These are phyloP conservation scores for Fusarium devonianum DNA, from an alignment of 2,329 filamentous ascomycete genomes.

Conservation along the genomic window DNA sequence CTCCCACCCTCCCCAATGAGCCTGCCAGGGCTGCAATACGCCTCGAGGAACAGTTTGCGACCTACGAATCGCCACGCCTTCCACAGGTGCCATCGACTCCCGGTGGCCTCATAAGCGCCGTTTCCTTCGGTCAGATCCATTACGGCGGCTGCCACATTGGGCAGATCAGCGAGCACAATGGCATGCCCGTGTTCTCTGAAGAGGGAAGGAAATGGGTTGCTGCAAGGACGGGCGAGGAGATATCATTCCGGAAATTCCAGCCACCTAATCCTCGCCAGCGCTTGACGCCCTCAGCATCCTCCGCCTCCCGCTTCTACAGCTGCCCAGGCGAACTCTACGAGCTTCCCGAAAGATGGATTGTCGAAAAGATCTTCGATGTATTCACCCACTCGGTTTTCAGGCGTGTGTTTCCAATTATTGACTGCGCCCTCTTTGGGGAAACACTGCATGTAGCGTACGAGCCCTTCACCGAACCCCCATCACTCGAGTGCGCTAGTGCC, in stretches of 20 bases:
- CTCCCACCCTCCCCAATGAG: neutral
- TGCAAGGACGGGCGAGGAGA: conserved; percentile 27
- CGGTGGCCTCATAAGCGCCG: conserved; percentile 7
- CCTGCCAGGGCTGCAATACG: neutral
- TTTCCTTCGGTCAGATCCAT: conserved; percentile 37
- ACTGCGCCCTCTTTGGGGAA: conserved; percentile 54
- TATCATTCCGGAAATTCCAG: conserved; percentile 1
- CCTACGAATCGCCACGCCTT: conserved; percentile 5
- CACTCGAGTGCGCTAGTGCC: conserved; percentile 45
- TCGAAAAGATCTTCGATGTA: conserved; percentile 36
- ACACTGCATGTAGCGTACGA: conserved; percentile 56
- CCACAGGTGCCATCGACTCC: conserved; percentile 6
- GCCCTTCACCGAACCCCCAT: conserved; percentile 16
- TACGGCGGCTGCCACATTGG: conserved; percentile 35
- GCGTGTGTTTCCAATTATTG: conserved; percentile 58
- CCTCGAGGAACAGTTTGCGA: conserved; percentile 12
- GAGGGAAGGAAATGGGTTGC: conserved; percentile 34
- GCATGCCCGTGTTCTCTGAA: conserved; percentile 32
- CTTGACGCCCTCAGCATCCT: neutral
- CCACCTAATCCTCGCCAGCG: neutral
- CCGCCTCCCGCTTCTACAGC: conserved; percentile 1
- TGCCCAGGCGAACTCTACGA: conserved; percentile 12
- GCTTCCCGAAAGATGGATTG: conserved; percentile 35
- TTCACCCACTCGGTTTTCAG: conserved; percentile 48
- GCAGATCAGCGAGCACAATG: conserved; percentile 37